phyloP scores from a whole-genome alignment of 352 stramenopile genomes.

The Pythium aphanidermatum region DNA sequence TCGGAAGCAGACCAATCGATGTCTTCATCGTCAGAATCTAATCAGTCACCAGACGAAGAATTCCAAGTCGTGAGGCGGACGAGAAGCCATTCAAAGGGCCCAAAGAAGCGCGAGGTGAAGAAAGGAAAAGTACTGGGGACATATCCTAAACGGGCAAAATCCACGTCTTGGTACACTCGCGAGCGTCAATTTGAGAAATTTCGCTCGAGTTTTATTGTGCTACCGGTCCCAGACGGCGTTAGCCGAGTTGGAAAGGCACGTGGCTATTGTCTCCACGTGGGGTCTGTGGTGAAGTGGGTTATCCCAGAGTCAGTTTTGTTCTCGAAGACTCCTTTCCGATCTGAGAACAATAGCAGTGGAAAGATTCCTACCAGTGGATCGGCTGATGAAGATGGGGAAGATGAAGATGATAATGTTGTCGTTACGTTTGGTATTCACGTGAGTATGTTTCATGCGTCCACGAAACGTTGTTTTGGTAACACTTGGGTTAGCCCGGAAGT shows the following conservation, averaged over 20 bases:
- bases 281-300: constrained; percentile 63
- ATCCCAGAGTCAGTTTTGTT: constrained; percentile 44
- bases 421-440: constrained; percentile 75
- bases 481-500: constrained; percentile 85
- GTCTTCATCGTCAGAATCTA: no score
- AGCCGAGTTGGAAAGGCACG: constrained; percentile 47
- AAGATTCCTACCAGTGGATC: constrained; percentile 6
- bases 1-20: no score
- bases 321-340: background rate
- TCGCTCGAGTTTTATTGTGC: constrained; percentile 44
- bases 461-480: constrained; percentile 90
- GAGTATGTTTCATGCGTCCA: constrained; percentile 83
- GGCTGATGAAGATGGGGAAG: constrained; percentile 6
- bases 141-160: background rate
- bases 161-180: constrained; percentile 42
- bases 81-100: no score
- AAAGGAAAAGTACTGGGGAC: no score
- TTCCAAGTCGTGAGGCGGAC: no score
- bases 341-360: constrained; percentile 15
- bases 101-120: no score
- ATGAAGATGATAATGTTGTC: constrained; percentile 42
- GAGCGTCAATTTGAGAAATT: constrained; percentile 81
- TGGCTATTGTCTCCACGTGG: constrained; percentile 58
- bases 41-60: no score
- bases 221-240: constrained; percentile 54